phyloP scores from a whole-genome alignment of 108 stramenopile species.

The Cyclotella baltica region DNA sequence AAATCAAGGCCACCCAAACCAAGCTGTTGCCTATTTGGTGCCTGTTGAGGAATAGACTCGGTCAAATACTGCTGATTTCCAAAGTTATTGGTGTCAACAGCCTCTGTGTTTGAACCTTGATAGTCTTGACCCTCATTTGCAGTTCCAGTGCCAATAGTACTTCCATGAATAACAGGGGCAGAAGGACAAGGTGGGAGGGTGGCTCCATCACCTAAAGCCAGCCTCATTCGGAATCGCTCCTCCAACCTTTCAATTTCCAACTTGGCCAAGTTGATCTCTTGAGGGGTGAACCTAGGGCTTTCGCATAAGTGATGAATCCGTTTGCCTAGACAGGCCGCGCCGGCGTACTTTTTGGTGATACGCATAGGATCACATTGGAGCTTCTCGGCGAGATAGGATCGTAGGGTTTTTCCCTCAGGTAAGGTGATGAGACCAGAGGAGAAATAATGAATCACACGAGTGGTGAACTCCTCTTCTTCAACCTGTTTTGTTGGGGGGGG shows the following conservation, averaged over 20 bases:
- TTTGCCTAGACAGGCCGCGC: slow-evolving; percentile 92
- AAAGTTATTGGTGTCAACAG: not conserved
- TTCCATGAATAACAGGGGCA: not conserved
- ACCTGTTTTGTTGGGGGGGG: too few species aligned
- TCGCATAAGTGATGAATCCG: slow-evolving; percentile 78
- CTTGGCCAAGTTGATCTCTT: slow-evolving; percentile 69
- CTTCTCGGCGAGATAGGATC: slow-evolving; percentile 95
- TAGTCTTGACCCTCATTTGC: not conserved
- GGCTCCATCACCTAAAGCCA: slow-evolving; percentile 58
- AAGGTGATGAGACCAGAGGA: slow-evolving; percentile 87
- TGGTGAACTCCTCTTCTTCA: slow-evolving; percentile 92
- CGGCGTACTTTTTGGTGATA: slow-evolving; percentile 97
- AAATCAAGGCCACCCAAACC: not conserved
- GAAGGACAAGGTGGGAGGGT: slow-evolving; percentile 16
- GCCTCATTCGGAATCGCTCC: slow-evolving; percentile 63
- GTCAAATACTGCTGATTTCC: not conserved
- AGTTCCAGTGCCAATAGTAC: not conserved
- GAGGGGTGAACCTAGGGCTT: slow-evolving; percentile 56
- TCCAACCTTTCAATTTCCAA: slow-evolving; percentile 72
- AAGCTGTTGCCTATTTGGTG: too few species aligned
- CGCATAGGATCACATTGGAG: slow-evolving; percentile 97
- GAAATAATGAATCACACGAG: slow-evolving; percentile 93
- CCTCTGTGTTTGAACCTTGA: not conserved
- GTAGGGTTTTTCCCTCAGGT: slow-evolving; percentile 91
- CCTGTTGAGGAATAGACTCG: not conserved